Conservation (phyloP, 139 green algal genomes). For the Edaphochlamys debaryana region DNA sequence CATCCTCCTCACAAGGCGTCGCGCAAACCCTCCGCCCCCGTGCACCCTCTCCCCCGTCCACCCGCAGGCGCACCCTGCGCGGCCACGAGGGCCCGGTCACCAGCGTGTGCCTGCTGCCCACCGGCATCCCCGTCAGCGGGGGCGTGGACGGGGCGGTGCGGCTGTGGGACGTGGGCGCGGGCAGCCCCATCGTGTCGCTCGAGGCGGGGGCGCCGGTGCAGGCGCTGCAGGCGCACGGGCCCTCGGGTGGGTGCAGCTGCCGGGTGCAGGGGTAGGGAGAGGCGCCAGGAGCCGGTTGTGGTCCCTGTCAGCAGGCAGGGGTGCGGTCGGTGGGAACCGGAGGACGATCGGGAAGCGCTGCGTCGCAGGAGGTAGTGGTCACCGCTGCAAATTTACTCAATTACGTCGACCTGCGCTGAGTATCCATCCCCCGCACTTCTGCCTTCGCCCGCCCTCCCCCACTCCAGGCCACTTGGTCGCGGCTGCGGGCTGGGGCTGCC, state of each 20-base stretch:
- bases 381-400: no score
- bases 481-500: slow-evolving; percentile 18
- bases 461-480: slow-evolving; percentile 49
- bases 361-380: no score
- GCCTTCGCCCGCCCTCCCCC: no score
- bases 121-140: slow-evolving; percentile 50
- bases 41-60: no score
- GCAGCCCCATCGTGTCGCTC: slow-evolving; percentile 46
- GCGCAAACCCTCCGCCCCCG: no score
- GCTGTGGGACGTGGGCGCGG: slow-evolving; percentile 55
- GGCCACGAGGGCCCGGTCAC: slow-evolving; percentile 57
- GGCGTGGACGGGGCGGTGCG: slow-evolving; percentile 55
- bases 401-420: no score
- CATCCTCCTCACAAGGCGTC: no score
- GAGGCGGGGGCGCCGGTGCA: slow-evolving; percentile 36
- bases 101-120: slow-evolving; percentile 28
- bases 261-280: not conserved
- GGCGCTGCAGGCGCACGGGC: slow-evolving; percentile 43
- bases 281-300: not conserved
- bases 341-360: no score
- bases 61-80: slow-evolving; percentile 44
- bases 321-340: no score
- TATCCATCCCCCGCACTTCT: no score
- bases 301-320: no score
- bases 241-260: slow-evolving; percentile 22